Percentiles rank a stretch among this genome's conserved stretches.
Conservation (phyloP, 176 grass and related monocot species). For the Phoenix roebelenii region DNA sequence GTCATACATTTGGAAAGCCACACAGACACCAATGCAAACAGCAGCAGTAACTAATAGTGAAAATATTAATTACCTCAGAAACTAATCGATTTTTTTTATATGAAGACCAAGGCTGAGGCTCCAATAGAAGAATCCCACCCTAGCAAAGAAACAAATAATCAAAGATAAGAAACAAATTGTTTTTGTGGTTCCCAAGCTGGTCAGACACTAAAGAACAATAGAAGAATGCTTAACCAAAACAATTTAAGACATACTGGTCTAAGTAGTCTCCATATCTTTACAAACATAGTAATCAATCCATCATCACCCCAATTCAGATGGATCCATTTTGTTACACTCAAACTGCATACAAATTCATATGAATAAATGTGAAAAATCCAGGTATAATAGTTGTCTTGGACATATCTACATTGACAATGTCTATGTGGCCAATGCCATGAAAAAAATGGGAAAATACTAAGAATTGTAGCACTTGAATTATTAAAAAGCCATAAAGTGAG, state of each 20-base stretch:
- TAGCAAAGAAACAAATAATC: constrained; percentile 31
- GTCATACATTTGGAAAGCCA: background rate
- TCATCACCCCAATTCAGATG: constrained; percentile 98
- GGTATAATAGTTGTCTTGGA: too few species aligned
- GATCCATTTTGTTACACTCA: constrained; percentile 99
- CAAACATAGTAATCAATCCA: constrained; percentile 72
- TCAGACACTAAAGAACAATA: background rate
- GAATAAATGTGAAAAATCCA: too few species aligned
- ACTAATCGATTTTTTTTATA: constrained; percentile 66
- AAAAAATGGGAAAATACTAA: too few species aligned
- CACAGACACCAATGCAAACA: background rate
- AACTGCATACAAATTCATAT: constrained; percentile 36
- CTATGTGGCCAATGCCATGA: too few species aligned
- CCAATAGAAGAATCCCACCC: constrained; percentile 87
- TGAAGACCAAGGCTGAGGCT: constrained; percentile 89
- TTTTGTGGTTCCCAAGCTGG: background rate
- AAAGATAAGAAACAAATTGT: background rate
- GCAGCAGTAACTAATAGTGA: background rate
- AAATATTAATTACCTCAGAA: constrained; percentile 50
- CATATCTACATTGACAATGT: too few species aligned
- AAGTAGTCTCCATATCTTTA: constrained; percentile 89
- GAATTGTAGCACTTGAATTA: too few species aligned
- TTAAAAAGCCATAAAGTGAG: too few species aligned
- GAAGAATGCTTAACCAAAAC: constrained; percentile 5
- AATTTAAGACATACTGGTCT: constrained; percentile 48